Percentiles rank a stretch among this genome's conserved stretches.
Conservation (phyloP, 2,329 filamentous ascomycete species). For the Phaeosphaeriaceae sp. region DNA sequence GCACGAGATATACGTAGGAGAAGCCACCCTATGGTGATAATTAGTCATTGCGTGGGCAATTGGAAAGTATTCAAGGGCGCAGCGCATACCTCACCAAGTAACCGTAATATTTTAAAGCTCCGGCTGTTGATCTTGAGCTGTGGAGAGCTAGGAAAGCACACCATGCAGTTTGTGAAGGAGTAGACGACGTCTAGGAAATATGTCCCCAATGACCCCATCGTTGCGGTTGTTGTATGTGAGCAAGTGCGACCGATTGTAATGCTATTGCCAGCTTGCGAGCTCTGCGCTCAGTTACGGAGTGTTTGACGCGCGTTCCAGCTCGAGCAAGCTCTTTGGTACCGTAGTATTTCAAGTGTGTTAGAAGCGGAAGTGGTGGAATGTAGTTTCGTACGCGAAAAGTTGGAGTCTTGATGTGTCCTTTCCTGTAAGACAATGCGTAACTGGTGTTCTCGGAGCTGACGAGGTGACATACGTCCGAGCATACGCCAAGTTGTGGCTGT, state of each 20-base stretch:
- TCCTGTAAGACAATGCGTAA: slow-evolving; percentile 18
- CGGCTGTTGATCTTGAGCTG: slow-evolving; percentile 94
- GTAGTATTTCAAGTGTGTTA: too few species aligned
- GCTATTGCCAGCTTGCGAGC: slow-evolving; percentile 25
- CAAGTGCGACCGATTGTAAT: slow-evolving; percentile 13
- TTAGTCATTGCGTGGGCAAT: slow-evolving; percentile 6
- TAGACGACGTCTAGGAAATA: slow-evolving; percentile 88
- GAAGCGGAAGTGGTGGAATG: not conserved
- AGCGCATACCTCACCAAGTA: slow-evolving; percentile 82
- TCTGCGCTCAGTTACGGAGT: slow-evolving; percentile 14
- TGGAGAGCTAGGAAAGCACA: slow-evolving; percentile 93
- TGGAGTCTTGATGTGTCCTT: slow-evolving; percentile 17
- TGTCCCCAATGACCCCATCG: slow-evolving; percentile 48
- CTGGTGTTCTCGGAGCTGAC: slow-evolving; percentile 27
- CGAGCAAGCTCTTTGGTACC: not conserved
- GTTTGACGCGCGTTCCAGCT: slow-evolving; percentile 9
- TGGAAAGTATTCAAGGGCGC: not conserved
- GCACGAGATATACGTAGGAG: slow-evolving; percentile 98
- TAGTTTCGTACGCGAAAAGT: not conserved
- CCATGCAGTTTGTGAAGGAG: slow-evolving; percentile 92
- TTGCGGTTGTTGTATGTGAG: slow-evolving; percentile 12
- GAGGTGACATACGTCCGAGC: slow-evolving; percentile 22
- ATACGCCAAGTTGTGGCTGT: slow-evolving; percentile 29
- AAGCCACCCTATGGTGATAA: slow-evolving; percentile 75
- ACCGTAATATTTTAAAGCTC: slow-evolving; percentile 92